Conservation (phyloP, 1,284 basidiomycete species). For the Puccinia horiana region DNA sequence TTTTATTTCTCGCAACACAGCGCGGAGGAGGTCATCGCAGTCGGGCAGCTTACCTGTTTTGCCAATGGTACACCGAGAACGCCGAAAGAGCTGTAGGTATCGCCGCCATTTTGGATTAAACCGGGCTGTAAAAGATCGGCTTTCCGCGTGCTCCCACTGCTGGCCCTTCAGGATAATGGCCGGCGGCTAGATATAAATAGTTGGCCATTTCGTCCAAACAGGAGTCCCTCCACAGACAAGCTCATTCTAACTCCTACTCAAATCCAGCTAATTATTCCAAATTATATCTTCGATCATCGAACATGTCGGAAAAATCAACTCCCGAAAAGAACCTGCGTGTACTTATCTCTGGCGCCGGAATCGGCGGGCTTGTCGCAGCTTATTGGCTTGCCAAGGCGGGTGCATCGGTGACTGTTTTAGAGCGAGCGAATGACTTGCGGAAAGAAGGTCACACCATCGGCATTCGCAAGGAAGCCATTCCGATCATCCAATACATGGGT, state of each 20-base stretch:
- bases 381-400: constrained; percentile 51
- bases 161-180: neutral
- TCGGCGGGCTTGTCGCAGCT: constrained; percentile 53
- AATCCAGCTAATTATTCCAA: neutral
- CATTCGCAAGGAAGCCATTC: constrained; percentile 51
- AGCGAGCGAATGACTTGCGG: constrained; percentile 50
- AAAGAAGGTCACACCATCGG: constrained; percentile 54
- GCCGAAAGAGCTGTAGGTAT: neutral
- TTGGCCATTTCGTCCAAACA: no score
- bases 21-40: neutral
- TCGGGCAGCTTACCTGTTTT: neutral
- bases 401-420: constrained; percentile 52
- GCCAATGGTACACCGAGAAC: no score
- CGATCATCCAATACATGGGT: constrained; percentile 52
- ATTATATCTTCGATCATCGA: neutral
- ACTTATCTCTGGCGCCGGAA: constrained; percentile 54
- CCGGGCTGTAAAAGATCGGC: neutral
- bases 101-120: neutral
- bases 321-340: constrained; percentile 24
- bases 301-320: neutral
- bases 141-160: neutral
- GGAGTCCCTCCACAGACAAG: no score
- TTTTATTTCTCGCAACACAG: neutral
- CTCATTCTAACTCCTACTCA: neutral
- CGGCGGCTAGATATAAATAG: neutral